These are phyloP conservation scores for Pichiaceae sp. DNA, from an alignment of 1,139 yeast species.

Conservation along the genomic window DNA sequence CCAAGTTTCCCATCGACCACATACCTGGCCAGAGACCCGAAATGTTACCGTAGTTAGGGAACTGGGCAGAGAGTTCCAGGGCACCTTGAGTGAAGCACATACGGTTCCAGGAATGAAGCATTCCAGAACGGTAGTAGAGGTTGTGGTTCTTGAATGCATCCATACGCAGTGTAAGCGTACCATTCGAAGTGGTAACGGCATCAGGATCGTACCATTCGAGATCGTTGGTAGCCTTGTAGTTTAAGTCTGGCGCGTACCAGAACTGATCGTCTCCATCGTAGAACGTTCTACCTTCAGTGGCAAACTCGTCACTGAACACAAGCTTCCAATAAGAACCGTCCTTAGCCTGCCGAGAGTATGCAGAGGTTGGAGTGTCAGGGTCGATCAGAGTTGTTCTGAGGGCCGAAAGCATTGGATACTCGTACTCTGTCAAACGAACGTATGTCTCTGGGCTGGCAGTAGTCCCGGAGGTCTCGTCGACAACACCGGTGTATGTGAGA, in stretches of 20 bases:
- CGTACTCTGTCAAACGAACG: constrained; percentile 37
- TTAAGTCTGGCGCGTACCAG: constrained; percentile 47
- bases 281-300: constrained; percentile 53
- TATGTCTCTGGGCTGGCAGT: constrained; percentile 18
- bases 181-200: constrained; percentile 45
- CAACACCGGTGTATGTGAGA: constrained; percentile 64
- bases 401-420: constrained; percentile 43
- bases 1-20: constrained; percentile 59
- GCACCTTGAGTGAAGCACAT: constrained; percentile 52
- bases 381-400: constrained; percentile 43
- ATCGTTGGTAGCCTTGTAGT: constrained; percentile 54
- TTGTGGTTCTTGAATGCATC: constrained; percentile 51
- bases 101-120: constrained; percentile 56
- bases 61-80: constrained; percentile 40
- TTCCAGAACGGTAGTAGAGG: constrained; percentile 50
- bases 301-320: constrained; percentile 53
- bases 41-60: constrained; percentile 47
- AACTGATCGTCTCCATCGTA: constrained; percentile 59
- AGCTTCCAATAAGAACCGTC: constrained; percentile 43
- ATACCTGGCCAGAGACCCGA: constrained; percentile 60
- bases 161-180: constrained; percentile 40
- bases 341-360: constrained; percentile 28
- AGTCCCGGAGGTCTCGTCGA: constrained; percentile 22
- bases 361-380: constrained; percentile 46
- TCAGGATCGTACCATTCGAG: constrained; percentile 65